Percentiles rank a stretch among this genome's conserved stretches.
Conservation (phyloP, 2,329 filamentous ascomycete genomes). For the Xylaria multiplex region DNA sequence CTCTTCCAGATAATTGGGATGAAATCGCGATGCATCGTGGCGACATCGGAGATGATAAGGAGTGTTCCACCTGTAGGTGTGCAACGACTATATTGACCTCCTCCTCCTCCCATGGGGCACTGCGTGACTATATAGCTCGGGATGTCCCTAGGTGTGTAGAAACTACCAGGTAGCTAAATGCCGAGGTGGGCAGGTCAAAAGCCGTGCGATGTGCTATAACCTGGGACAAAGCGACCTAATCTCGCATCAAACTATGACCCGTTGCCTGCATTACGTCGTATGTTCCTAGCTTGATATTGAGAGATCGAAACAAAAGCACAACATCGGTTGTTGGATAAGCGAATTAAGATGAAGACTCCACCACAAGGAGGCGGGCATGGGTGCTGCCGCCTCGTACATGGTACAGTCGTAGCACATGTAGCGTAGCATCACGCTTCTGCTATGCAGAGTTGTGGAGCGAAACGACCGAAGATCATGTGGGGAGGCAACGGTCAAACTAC, state of each 20-base stretch:
- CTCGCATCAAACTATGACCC: not conserved
- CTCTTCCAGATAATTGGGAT: not conserved
- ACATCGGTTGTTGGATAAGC: conserved; percentile 9
- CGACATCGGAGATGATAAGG: conserved; percentile 29
- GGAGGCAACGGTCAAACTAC: not conserved
- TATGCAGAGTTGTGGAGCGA: conserved; percentile 18
- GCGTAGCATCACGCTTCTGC: conserved; percentile 12
- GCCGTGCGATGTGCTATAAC: not conserved
- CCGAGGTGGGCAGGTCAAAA: not conserved
- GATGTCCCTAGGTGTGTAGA: not conserved
- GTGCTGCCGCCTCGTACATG: conserved; percentile 12
- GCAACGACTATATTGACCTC: not conserved
- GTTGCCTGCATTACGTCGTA: conserved; percentile 1
- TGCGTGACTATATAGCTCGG: not conserved
- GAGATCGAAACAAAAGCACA: conserved; percentile 26
- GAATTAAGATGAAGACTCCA: not conserved
- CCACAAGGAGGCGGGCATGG: conserved; percentile 14
- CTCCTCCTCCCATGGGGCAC: too few relatives aligned
- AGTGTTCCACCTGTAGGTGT: not conserved
- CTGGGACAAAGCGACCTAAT: not conserved
- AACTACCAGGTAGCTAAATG: not conserved
- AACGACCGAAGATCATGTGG: conserved; percentile 2
- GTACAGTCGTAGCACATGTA: conserved; percentile 20
- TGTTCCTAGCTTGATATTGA: not conserved
- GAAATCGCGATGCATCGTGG: conserved; percentile 4